Conservation (phyloP, 352 stramenopile species). For the Plasmopara viticola region DNA sequence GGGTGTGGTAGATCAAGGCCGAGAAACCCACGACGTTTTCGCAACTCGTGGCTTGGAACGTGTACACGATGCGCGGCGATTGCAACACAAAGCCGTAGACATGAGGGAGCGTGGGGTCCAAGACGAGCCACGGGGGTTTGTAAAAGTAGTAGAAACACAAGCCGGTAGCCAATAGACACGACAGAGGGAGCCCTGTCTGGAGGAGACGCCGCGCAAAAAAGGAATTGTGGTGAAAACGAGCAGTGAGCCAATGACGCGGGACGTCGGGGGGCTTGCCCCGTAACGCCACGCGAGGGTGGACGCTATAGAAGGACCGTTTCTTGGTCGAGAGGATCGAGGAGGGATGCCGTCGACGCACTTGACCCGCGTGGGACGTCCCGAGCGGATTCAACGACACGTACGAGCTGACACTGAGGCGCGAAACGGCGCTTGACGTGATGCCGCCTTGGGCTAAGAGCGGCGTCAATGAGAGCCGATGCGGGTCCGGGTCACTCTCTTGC, state of each 20-base stretch:
- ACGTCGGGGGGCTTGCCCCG: slow-evolving; percentile 46
- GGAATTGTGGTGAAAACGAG: slow-evolving; percentile 61
- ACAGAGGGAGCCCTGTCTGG: slow-evolving; percentile 33
- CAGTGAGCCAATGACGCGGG: slow-evolving; percentile 48
- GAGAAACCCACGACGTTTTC: slow-evolving; percentile 79
- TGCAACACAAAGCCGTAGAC: slow-evolving; percentile 48
- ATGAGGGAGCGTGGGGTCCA: slow-evolving; percentile 25
- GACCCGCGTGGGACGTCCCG: slow-evolving; percentile 8
- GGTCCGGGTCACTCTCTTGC: slow-evolving; percentile 25
- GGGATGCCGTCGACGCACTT: slow-evolving; percentile 18
- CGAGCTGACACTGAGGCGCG: slow-evolving; percentile 21
- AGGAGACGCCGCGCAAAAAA: slow-evolving; percentile 72
- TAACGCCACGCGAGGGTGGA: slow-evolving; percentile 17
- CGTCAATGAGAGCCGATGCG: slow-evolving; percentile 28
- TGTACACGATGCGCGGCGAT: slow-evolving; percentile 46
- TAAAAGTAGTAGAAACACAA: slow-evolving; percentile 73
- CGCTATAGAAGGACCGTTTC: slow-evolving; percentile 51
- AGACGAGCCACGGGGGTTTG: slow-evolving; percentile 34
- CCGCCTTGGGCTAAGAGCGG: slow-evolving; percentile 22
- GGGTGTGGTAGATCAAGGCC: slow-evolving; percentile 57
- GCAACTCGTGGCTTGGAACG: slow-evolving; percentile 58
- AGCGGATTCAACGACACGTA: slow-evolving; percentile 22
- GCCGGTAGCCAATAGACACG: slow-evolving; percentile 34
- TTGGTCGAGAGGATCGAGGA: slow-evolving; percentile 27
- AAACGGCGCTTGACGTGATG: slow-evolving; percentile 17